Evolutionary conservation across 2,329 filamentous ascomycete genomes (phyloP).

Genomic region (Dothideomycetes sp.): DNA sequence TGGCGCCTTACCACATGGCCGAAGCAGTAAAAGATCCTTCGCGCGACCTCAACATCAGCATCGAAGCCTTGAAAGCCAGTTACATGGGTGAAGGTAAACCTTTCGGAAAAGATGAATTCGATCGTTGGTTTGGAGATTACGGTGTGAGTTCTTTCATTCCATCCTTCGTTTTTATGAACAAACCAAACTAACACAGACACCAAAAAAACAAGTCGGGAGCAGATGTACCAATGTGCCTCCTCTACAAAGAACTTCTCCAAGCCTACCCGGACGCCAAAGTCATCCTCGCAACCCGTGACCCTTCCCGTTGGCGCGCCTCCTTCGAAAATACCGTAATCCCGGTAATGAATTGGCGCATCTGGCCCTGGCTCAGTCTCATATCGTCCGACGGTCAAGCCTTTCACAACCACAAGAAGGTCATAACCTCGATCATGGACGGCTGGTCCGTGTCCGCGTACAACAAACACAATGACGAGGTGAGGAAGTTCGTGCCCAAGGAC

Average conservation of each 20-base stretch:
- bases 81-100: conserved; percentile 15
- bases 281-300: conserved; percentile 17
- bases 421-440: neutral
- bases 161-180: no score
- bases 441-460: neutral
- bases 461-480: neutral
- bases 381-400: conserved; percentile 1
- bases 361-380: neutral
- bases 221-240: conserved; percentile 15
- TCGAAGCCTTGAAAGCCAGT: conserved; percentile 17
- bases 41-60: conserved; percentile 16
- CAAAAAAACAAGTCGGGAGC: conserved; percentile 15
- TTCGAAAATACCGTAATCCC: neutral
- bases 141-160: no score
- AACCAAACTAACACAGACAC: no score
- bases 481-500: conserved; percentile 34
- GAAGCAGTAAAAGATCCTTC: conserved; percentile 15
- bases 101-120: conserved; percentile 17
- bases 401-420: neutral
- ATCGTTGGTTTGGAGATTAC: conserved; percentile 15
- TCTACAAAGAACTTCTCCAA: conserved; percentile 15
- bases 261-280: conserved; percentile 19
- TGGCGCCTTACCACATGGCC: conserved; percentile 19
- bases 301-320: conserved; percentile 14
- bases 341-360: conserved; percentile 4